A percentile compares a stretch with the other conserved stretches of the same genome.
phyloP scores from a whole-genome alignment of 2,329 filamentous ascomycete genomes.

The Fusarium poae region DNA sequence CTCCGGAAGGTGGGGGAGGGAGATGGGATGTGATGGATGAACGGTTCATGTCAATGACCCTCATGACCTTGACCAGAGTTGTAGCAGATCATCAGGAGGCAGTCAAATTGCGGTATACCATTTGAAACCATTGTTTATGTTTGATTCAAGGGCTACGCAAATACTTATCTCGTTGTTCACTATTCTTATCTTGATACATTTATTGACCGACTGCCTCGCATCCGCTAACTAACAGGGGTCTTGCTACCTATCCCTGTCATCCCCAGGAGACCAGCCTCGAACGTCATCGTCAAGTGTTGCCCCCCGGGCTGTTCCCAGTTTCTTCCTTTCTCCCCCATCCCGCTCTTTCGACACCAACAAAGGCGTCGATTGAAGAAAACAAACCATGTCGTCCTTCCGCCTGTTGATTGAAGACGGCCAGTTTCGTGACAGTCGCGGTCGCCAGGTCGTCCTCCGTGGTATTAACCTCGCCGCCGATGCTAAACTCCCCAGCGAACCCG shows the following conservation, averaged over 20 bases:
- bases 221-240: constrained; percentile 41
- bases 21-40: constrained; percentile 4
- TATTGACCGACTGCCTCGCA: neutral
- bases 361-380: constrained; percentile 16
- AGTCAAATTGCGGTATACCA: neutral
- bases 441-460: constrained; percentile 89
- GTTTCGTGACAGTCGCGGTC: constrained; percentile 84
- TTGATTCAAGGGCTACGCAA: neutral
- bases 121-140: neutral
- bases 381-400: constrained; percentile 77
- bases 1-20: constrained; percentile 35
- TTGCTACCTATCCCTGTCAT: constrained; percentile 21
- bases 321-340: constrained; percentile 12
- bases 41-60: constrained; percentile 18
- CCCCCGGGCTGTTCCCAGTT: constrained; percentile 35
- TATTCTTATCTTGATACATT: neutral
- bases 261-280: constrained; percentile 27
- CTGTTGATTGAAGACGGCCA: constrained; percentile 86
- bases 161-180: neutral
- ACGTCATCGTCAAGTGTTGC: constrained; percentile 42
- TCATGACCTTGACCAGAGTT: constrained; percentile 28
- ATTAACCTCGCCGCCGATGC: constrained; percentile 94
- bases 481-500: constrained; percentile 86
- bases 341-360: constrained; percentile 17
- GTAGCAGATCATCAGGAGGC: neutral